Evolutionary conservation across 2,329 filamentous ascomycete species (phyloP), one percentile per base, ranked within the genome.

Genomic region (Hirsutella rhossiliensis): DNA sequence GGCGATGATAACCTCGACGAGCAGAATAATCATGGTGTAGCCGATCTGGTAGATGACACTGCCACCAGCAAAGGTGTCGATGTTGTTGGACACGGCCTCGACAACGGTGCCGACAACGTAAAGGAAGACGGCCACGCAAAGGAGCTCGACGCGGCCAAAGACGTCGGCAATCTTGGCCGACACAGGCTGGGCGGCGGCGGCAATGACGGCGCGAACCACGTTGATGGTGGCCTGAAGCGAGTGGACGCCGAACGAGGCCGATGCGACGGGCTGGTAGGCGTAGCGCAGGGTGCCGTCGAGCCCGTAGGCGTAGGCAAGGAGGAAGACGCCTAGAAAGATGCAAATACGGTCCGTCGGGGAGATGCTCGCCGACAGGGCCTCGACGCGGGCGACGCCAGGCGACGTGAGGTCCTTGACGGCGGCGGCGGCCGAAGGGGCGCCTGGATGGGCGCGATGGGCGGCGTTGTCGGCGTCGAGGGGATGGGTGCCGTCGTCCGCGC

Each of bases 221-320:
- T 72, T 75, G 52, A 82, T 64, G 5, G 76, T 76, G 2, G 76
- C 65, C 5, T 76, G 61, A 19, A 78, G 63, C 23, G 75, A 78
- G 56, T 82, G 77, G 6, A 62, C 47, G 3, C 54, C 53, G 48
- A 72, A 77, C 1, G 58, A 64, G 1, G 66, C 63, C 0, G 76
- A 76, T 1, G 77, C 78, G 42, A 63, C 57, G 6, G 76, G 66
- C 65, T 77, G 75, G 56, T 74, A 78, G 7, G 68, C 66, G 48
- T 68, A 71, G 13, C 77, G 69, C 38, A 80, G 64, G 1, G 66
- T 73, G 20, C 73, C 73, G 49, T 81, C 77, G 19, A 82, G 65
- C 2, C 75, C 73, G 55, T 82, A 84, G 30, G 71, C 75, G 56
- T 81, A 84, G 11, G 78, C 73, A 43, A 82, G 62, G 29, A 83